A percentile compares a stretch with the other conserved stretches of the same genome.
phyloP scores from a whole-genome alignment of 2,329 filamentous ascomycete species.

The Didymella lethalis region DNA sequence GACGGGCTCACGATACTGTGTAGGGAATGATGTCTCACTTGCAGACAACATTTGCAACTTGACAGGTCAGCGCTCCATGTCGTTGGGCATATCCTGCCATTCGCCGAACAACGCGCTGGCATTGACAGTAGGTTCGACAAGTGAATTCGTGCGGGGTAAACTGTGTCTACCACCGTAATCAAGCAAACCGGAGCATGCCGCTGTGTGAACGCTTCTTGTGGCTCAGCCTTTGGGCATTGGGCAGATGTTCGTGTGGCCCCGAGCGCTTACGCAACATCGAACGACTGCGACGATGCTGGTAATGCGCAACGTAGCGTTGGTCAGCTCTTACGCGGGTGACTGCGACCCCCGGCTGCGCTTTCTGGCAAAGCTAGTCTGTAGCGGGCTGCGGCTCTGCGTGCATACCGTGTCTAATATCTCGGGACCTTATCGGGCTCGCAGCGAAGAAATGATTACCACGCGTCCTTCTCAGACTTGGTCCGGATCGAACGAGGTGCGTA shows the following conservation, averaged over 20 bases:
- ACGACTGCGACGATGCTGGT: neutral
- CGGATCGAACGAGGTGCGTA: neutral
- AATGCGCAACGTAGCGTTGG: neutral
- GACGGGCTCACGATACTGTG: neutral
- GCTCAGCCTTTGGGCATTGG: slow-evolving; percentile 27
- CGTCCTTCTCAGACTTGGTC: neutral
- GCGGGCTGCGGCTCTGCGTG: neutral
- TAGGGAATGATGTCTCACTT: neutral
- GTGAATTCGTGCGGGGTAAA: slow-evolving; percentile 1
- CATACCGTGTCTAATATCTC: neutral
- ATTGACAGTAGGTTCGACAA: neutral
- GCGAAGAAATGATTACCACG: neutral
- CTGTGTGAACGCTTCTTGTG: slow-evolving; percentile 10
- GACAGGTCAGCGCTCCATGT: neutral
- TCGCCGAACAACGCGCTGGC: neutral
- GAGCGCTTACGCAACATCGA: slow-evolving; percentile 10
- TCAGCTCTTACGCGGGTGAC: neutral
- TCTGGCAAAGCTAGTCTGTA: neutral
- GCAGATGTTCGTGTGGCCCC: slow-evolving; percentile 16
- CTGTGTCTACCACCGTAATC: neutral
- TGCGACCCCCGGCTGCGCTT: neutral
- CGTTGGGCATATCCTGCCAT: neutral
- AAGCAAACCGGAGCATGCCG: neutral
- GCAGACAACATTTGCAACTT: neutral
- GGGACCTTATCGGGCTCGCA: slow-evolving; percentile 1